Percentiles rank a stretch among this genome's conserved stretches.
Conservation (phyloP, 306 rosid genomes). For the Begonia loranthoides region DNA sequence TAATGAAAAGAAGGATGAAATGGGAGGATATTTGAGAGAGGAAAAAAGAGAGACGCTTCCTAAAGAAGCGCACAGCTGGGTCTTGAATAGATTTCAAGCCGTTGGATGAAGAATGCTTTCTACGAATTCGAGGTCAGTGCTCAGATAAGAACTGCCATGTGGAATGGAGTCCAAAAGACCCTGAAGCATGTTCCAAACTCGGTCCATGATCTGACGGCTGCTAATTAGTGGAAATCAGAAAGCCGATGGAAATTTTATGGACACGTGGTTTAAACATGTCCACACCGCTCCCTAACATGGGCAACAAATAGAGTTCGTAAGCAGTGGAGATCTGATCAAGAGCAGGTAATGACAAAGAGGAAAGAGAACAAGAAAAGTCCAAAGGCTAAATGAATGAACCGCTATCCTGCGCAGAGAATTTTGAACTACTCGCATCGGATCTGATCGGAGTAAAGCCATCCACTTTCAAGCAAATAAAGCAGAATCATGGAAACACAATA, state of each 20-base stretch:
- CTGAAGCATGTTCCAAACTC: conserved; percentile 9
- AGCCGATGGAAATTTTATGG: conserved; percentile 6
- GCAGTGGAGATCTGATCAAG: not conserved
- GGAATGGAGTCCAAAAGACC: conserved; percentile 2
- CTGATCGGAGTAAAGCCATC: no score
- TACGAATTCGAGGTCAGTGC: conserved; percentile 23
- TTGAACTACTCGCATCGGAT: no score
- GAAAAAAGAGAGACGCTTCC: conserved; percentile 11
- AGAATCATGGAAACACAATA: no score
- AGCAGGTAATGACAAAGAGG: not conserved
- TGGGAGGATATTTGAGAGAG: conserved; percentile 6
- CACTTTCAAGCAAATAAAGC: no score
- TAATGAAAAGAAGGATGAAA: conserved; percentile 9
- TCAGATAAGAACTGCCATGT: conserved; percentile 1
- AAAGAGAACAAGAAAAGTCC: not conserved
- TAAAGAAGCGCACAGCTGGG: conserved; percentile 30
- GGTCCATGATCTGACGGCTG: conserved; percentile 33
- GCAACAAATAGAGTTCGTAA: no score
- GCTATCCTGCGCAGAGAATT: no score
- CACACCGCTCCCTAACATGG: not conserved
- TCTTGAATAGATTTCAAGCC: conserved; percentile 17
- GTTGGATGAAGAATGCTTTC: conserved; percentile 34
- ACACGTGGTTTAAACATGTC: conserved; percentile 28
- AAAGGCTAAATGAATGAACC: not conserved
- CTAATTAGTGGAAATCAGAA: not conserved